Base-by-base conservation (phyloP, 768 basidiomycete genomes). In the Clavaria fumosa region DNA sequence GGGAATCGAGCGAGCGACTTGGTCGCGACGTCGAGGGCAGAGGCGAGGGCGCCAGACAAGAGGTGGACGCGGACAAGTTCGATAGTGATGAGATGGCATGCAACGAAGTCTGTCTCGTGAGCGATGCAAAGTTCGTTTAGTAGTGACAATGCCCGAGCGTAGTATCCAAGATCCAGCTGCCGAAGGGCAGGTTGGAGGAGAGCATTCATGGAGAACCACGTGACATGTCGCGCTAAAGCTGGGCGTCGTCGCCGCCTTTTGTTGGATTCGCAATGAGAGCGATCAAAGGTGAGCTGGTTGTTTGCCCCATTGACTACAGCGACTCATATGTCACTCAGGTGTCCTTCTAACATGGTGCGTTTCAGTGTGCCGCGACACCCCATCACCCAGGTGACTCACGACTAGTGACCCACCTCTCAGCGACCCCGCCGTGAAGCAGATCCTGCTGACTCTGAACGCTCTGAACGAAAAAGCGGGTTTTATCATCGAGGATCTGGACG, bases 381-480 rank as follows among this genome's bases (percentile, higher is more conserved):
- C 9, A 9, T 28, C 26, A 28, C 26, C 26, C 9, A 9, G 9
- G 26, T 9, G 14, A 28, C 26, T 9, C 26, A 9, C 14, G 14
- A 9, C 26, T n/a, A n/a, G n/a, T n/a, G n/a, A n/a, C 26, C 14
- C 26, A 28, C 23, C 14, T 11, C 3, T 18, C 48, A 88, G 86
- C 50, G 86, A 90, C 53, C 74, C 83, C 1, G 85, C 84, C 1
- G 86, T 90, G 42, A 90, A 89, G 56, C 83, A 88, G 52, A 85
- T 89, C 39, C 63, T 89, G 23, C 62, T 86, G 36, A 61, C 72
- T 23, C 73, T 89, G 76, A 82, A 89, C 40, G n/a, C 72, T 23
- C 73, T 89, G 76, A 40, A 40, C 51, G 81, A 88, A 50, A 76
- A 69, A 50, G 64, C 71, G 6, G 70, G 65, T 38, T 90, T 90